Base-by-base conservation (phyloP, 2,329 filamentous ascomycete species). In the Penicillium sp. region DNA sequence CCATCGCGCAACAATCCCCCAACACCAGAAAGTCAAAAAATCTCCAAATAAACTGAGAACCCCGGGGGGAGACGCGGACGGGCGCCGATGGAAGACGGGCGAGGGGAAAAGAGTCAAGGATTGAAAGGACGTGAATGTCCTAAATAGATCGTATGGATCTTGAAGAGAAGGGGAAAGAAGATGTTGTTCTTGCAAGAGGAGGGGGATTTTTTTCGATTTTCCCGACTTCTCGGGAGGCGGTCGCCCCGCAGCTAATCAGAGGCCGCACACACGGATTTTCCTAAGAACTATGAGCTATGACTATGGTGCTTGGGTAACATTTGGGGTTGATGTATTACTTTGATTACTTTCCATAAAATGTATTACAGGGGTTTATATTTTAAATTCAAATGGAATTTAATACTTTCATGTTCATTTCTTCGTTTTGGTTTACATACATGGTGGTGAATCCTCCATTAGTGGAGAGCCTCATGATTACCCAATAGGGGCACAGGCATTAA, bases 1-100 rank as follows among this genome's bases (percentile, higher is more conserved):
- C 84, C 84, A 86, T 86, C 71, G 60, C 72, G 71, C 67, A 71
- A 67, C 69, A 67, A 63, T 64, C 63, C 74, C 70, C 70, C 69
- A 67, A 66, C 66, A 68, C 68, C 66, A 67, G 55, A 59, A 62
- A 67, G 63, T 67, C 55, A 64, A 63, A 62, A 68, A 64, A 62
- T 67, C 60, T 58, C 61, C 62, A 59, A 62, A 58, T 59, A 64
- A 65, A 61, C 57, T 59, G 55, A 40, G 56, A 54, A 64, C 62
- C 62, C 59, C 65, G 57, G 51, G 53, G 31, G 64, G 58, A 62
- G 38, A 29, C 49, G 63, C 56, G 60, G 57, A 65, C 60, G 58
- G 62, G 57, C 56, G 63, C 58, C 57, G 64, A 57, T 59, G 59
- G 51, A 54, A 52, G 45, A 54, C 27, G 51, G 45, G 43, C 21